Evolutionary conservation across 768 basidiomycete genomes (phyloP).

Genomic region (Imleria badia): DNA sequence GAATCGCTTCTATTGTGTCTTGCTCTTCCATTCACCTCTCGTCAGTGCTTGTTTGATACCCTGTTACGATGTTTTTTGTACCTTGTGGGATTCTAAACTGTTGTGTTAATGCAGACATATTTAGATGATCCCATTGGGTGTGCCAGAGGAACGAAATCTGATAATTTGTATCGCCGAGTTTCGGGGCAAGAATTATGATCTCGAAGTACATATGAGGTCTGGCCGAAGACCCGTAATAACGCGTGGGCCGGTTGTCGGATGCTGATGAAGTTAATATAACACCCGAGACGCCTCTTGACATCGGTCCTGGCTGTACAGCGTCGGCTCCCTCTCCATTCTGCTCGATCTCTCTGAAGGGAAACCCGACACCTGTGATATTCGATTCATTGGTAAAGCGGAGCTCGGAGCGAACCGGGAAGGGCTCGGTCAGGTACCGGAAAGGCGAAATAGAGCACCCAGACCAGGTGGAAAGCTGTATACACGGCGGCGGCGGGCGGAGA

Average conservation of each 20-base stretch:
- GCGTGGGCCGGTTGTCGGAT: neutral
- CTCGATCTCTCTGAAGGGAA: neutral
- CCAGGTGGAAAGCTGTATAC: neutral
- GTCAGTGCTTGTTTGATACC: neutral
- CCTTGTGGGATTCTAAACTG: neutral
- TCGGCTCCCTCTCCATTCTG: conserved; percentile 1
- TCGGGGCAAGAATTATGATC: neutral
- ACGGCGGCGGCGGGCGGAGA: conserved; percentile 24
- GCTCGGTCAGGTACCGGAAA: neutral
- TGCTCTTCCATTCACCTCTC: neutral
- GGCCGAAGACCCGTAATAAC: no score
- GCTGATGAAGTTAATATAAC: conserved; percentile 1
- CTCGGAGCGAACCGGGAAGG: conserved; percentile 23
- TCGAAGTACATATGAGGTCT: no score
- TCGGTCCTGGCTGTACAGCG: neutral
- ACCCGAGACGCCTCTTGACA: neutral
- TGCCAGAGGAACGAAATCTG: neutral
- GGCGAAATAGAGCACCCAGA: neutral
- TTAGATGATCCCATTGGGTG: neutral
- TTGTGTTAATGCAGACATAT: neutral
- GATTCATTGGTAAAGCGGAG: neutral
- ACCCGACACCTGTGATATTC: conserved; percentile 1
- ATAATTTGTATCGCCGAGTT: neutral
- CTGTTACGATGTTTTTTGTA: conserved; percentile 7
- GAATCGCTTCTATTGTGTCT: no score